A percentile compares a stretch with the other conserved stretches of the same genome.
Evolutionary conservation across 768 basidiomycete genomes (phyloP).

Genomic region (Leccinum variicolor): DNA sequence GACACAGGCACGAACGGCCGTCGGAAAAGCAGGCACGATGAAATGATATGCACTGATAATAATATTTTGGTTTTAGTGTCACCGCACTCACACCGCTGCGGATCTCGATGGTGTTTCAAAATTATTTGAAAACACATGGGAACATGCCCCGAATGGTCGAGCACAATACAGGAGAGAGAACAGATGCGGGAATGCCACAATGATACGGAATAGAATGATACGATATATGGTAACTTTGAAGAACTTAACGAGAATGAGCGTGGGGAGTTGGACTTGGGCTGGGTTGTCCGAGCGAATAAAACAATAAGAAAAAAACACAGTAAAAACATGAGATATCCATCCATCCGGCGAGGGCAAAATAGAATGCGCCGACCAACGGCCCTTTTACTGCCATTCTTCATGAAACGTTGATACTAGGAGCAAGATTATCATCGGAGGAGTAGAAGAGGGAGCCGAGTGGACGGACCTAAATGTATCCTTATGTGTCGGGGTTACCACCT

Average conservation of each 20-base stretch:
- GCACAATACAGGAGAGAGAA: not conserved
- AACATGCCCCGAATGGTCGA: not conserved
- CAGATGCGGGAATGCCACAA: not conserved
- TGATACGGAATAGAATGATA: not conserved
- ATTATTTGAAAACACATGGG: not conserved
- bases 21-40: not conserved
- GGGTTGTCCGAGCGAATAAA: not conserved
- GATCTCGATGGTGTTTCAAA: not conserved
- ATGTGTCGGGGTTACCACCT: too few species aligned
- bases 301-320: not conserved
- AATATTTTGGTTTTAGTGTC: not conserved
- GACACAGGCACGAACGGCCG: not conserved
- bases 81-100: not conserved
- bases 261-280: not conserved
- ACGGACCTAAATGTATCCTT: not conserved
- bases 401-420: not conserved
- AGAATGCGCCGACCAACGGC: not conserved
- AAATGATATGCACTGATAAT: too few species aligned
- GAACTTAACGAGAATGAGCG: conserved; percentile 2
- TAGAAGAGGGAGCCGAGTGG: not conserved
- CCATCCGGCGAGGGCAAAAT: not conserved
- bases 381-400: not conserved
- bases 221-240: not conserved
- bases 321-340: not conserved
- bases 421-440: not conserved